Percentiles rank a stretch among this genome's conserved stretches.
Conservation (phyloP, 768 basidiomycete genomes). For the Terana coerulea region DNA sequence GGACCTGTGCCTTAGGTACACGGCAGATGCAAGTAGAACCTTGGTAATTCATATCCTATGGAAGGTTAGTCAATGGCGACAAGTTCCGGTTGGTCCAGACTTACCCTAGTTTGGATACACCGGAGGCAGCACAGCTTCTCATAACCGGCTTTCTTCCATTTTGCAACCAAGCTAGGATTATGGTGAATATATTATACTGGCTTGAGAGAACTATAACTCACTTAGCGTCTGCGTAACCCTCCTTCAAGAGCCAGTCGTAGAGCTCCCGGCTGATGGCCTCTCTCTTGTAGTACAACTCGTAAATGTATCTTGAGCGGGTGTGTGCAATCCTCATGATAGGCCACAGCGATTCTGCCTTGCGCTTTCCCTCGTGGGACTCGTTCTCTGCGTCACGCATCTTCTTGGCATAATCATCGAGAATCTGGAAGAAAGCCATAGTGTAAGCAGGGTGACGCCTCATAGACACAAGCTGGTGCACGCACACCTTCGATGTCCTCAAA, state of each 20-base stretch:
- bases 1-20: conserved; percentile 92
- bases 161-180: conserved; percentile 78
- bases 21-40: conserved; percentile 98
- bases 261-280: conserved; percentile 91
- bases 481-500: conserved; percentile 91
- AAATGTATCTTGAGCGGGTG: conserved; percentile 93
- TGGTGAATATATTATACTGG: neutral
- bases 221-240: conserved; percentile 97
- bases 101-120: conserved; percentile 90
- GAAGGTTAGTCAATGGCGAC: neutral
- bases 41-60: conserved; percentile 97
- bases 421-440: conserved; percentile 37
- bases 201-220: conserved; percentile 38
- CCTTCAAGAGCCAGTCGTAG: conserved; percentile 97
- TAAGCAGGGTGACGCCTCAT: neutral
- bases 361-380: conserved; percentile 97
- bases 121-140: conserved; percentile 97
- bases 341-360: conserved; percentile 90
- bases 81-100: neutral
- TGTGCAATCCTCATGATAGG: conserved; percentile 99
- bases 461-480: conserved; percentile 20
- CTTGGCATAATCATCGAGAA: conserved; percentile 97
- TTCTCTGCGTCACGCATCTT: conserved; percentile 99
- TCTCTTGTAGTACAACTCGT: conserved; percentile 97
- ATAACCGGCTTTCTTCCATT: conserved; percentile 99